These are phyloP conservation scores for Colletotrichum nymphaeae DNA, from an alignment of 2,329 filamentous ascomycete species.

Conservation along the genomic window DNA sequence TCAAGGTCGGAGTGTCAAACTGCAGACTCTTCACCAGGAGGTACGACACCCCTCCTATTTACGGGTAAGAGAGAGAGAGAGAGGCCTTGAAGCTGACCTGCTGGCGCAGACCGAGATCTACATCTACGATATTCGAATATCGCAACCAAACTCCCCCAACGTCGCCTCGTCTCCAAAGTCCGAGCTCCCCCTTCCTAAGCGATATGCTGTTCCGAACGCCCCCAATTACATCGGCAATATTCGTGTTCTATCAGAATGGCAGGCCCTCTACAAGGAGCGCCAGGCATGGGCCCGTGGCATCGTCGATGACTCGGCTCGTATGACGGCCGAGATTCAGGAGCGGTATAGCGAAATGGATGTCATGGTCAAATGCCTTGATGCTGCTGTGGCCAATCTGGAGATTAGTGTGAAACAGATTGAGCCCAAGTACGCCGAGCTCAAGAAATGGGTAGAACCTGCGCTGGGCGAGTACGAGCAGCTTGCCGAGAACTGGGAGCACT, in stretches of 20 bases:
- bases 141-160: conserved; percentile 65
- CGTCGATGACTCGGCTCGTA: conserved; percentile 74
- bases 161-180: conserved; percentile 56
- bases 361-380: conserved; percentile 83
- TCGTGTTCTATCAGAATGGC: conserved; percentile 88
- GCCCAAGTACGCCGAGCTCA: conserved; percentile 76
- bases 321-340: conserved; percentile 71
- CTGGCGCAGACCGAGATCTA: conserved; percentile 83
- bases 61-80: background rate
- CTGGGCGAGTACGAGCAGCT: conserved; percentile 75
- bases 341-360: conserved; percentile 80
- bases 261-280: conserved; percentile 83
- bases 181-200: conserved; percentile 63
- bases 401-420: conserved; percentile 78
- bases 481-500: conserved; percentile 74
- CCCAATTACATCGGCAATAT: conserved; percentile 88
- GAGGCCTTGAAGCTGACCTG: conserved; percentile 20
- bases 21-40: conserved; percentile 83
- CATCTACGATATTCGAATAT: conserved; percentile 87
- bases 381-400: conserved; percentile 87
- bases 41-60: conserved; percentile 54
- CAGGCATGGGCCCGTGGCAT: conserved; percentile 82
- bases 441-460: conserved; percentile 76
- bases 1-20: conserved; percentile 85
- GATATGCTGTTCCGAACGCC: conserved; percentile 70